Evolutionary conservation across 2,329 filamentous ascomycete genomes (phyloP).

Genomic region (Xylariaceae sp.): DNA sequence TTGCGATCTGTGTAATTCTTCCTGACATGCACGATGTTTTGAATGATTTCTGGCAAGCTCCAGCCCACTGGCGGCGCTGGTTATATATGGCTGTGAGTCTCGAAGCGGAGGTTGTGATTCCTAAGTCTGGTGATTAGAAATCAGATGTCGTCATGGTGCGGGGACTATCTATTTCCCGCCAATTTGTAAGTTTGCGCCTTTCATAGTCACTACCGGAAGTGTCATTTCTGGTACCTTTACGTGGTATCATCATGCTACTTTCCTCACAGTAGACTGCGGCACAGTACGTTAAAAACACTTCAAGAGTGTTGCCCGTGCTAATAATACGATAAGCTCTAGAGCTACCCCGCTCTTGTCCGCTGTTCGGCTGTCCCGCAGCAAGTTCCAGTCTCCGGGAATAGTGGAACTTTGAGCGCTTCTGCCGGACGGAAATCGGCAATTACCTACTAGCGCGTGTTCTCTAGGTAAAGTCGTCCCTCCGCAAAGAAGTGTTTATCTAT

Average conservation of each 20-base stretch:
- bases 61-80: neutral
- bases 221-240: neutral
- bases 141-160: slow-evolving; percentile 19
- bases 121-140: slow-evolving; percentile 25
- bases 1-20: slow-evolving; percentile 29
- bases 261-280: neutral
- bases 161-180: slow-evolving; percentile 4
- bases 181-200: neutral
- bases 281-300: no score
- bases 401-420: no score
- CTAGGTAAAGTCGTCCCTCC: no score
- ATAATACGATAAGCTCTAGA: neutral
- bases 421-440: no score
- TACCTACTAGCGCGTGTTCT: no score
- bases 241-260: neutral
- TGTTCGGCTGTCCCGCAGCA: neutral
- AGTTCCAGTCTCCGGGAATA: no score
- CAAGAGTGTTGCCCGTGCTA: neutral
- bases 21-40: slow-evolving; percentile 15
- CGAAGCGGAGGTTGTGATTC: neutral
- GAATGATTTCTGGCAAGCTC: neutral
- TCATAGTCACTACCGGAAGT: neutral
- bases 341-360: neutral
- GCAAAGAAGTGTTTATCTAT: no score
- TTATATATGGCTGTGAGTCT: slow-evolving; percentile 1